Evolutionary conservation across 2,329 filamentous ascomycete species (phyloP).

Genomic region (Curvularia eragrostidis): DNA sequence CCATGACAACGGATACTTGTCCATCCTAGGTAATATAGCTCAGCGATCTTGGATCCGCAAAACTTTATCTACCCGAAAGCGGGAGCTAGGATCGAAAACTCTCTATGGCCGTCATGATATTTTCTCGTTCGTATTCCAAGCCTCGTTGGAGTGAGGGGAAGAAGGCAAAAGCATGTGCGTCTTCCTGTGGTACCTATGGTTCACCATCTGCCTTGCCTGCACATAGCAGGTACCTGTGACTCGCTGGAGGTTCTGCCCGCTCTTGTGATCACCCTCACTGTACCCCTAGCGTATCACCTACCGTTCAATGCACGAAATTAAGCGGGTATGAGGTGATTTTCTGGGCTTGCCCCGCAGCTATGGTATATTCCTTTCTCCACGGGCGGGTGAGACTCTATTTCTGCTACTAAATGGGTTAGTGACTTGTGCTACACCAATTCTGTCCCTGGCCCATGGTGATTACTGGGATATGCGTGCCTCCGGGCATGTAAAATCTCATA

Average conservation of each 20-base stretch:
- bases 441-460: slow-evolving; percentile 24
- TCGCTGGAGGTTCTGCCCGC: slow-evolving; percentile 8
- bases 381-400: slow-evolving; percentile 25
- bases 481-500: slow-evolving; percentile 35
- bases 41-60: slow-evolving; percentile 27
- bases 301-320: slow-evolving; percentile 15
- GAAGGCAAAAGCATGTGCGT: background rate
- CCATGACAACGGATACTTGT: slow-evolving; percentile 21
- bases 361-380: slow-evolving; percentile 18
- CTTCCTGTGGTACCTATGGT: slow-evolving; percentile 9
- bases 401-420: slow-evolving; percentile 24
- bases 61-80: slow-evolving; percentile 45
- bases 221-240: slow-evolving; percentile 4
- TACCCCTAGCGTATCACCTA: slow-evolving; percentile 6
- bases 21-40: slow-evolving; percentile 23
- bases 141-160: slow-evolving; percentile 7
- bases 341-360: slow-evolving; percentile 26
- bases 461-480: slow-evolving; percentile 29
- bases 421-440: slow-evolving; percentile 27
- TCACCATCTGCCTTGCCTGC: slow-evolving; percentile 6
- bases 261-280: slow-evolving; percentile 1
- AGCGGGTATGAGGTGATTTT: slow-evolving; percentile 26
- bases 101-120: slow-evolving; percentile 30
- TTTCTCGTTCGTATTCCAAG: slow-evolving; percentile 9
- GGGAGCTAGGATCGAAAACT: slow-evolving; percentile 46